Base-by-base conservation (phyloP, 2,329 filamentous ascomycete species). In the Talaromyces marneffei region DNA sequence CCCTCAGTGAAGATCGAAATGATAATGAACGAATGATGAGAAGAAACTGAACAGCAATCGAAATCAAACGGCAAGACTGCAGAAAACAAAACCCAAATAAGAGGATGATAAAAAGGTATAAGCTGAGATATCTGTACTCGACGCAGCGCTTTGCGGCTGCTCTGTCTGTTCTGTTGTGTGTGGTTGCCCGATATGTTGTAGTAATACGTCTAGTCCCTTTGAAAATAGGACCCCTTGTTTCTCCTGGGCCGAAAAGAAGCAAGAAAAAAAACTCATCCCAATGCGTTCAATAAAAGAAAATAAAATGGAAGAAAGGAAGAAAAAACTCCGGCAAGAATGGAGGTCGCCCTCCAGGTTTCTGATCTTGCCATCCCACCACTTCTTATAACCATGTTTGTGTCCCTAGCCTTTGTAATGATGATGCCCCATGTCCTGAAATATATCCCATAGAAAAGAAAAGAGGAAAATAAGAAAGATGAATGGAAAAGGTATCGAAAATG, bases 401-500 rank as follows among this genome's bases (percentile, higher is more conserved):
- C 35, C 57, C 57, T 52, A 31, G 35, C 46, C 46, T 35, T 40
- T 39, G 14, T 55, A 39, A 55, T 39, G 52, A 40, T 55, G 14
- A 53, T 59, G 48, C 46, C 27, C 33, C 14, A 37, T 50, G 18
- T 33, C 42, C 25, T 37, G 7, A 39, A 50, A 58, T 58, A 39
- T 58, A 50, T 39, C 16, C 56, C 56, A 5, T 27, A 35, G 27
- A 59, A 42, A 53, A 33, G 10, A 44, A 40, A 59, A 31, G 18
- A n/a, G 39, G 20, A 29, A 52, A 16, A 18, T 9, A 1, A 46
- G 16, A 25, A 20, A 37, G 40, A n/a, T 52, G 55, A 62, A 59
- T 33, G 33, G 55, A 65, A 65, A 61, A 48, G 59, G 64, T 60
- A 56, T 33, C 59, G n/a, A n/a, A n/a, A n/a, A n/a, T n/a, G n/a